Percentiles rank a stretch among this genome's conserved stretches.
Conservation (phyloP, 2,329 filamentous ascomycete genomes). For the Dichotomopilus funicola region DNA sequence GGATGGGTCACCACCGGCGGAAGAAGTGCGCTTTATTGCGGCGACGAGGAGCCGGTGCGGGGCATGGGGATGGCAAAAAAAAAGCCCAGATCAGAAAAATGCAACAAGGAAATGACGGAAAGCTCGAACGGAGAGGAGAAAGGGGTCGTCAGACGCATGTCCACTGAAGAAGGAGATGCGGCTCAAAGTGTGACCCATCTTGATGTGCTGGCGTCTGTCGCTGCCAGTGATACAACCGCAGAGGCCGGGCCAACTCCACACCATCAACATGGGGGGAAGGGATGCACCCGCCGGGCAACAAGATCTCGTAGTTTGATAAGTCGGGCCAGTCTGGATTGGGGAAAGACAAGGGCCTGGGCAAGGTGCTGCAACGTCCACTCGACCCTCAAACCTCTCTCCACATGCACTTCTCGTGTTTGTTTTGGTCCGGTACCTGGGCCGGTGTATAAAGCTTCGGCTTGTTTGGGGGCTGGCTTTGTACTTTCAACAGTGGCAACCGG, state of each 20-base stretch:
- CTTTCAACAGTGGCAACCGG: not conserved
- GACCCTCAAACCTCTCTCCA: constrained; percentile 8
- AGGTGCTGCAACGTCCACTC: constrained; percentile 18
- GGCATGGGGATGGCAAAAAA: constrained; percentile 34
- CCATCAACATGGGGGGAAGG: constrained; percentile 42
- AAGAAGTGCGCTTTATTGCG: constrained; percentile 62
- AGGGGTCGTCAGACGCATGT: constrained; percentile 51
- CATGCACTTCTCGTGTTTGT: constrained; percentile 12
- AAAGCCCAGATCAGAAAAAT: constrained; percentile 36
- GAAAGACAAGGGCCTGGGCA: constrained; percentile 19
- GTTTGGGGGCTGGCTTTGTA: not conserved
- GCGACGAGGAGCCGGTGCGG: constrained; percentile 45
- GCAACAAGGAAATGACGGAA: constrained; percentile 32
- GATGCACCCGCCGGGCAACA: constrained; percentile 37
- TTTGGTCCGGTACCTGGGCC: constrained; percentile 20
- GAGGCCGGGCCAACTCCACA: constrained; percentile 59
- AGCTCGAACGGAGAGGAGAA: constrained; percentile 35
- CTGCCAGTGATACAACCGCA: constrained; percentile 68
- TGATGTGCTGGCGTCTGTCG: constrained; percentile 88
- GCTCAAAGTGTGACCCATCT: constrained; percentile 63
- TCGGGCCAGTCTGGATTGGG: constrained; percentile 21
- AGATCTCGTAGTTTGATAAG: constrained; percentile 40
- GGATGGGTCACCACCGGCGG: constrained; percentile 47
- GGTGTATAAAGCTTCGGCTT: constrained; percentile 4
- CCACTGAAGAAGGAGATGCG: constrained; percentile 44